Conservation (phyloP, 148 eudicot species). For the Fallopia convolvulus region DNA sequence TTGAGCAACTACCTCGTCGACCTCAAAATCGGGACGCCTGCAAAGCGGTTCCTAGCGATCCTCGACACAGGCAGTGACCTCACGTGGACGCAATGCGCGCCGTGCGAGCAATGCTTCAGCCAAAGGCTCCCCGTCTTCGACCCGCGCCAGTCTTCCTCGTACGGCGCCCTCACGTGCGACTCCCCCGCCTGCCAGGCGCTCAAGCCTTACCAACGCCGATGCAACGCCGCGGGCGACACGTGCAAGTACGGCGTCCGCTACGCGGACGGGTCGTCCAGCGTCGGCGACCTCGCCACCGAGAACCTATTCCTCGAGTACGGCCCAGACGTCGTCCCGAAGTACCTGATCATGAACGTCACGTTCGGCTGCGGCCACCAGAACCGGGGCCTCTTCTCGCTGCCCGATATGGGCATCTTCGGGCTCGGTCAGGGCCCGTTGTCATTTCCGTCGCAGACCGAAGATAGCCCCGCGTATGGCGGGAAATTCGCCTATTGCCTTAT, state of each 20-base stretch:
- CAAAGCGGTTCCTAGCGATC: conserved; percentile 15
- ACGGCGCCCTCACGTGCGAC: conserved; percentile 8
- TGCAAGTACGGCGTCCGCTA: conserved; percentile 8
- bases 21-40: conserved; percentile 25
- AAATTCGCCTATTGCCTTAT: conserved; percentile 36
- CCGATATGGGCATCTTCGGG: conserved; percentile 22
- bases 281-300: conserved; percentile 29
- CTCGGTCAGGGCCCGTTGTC: conserved; percentile 31
- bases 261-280: conserved; percentile 14
- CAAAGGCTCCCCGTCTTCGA: conserved; percentile 21
- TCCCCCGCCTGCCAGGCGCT: too few species aligned
- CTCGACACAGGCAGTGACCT: conserved; percentile 41
- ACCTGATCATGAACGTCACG: background rate
- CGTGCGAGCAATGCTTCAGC: conserved; percentile 24
- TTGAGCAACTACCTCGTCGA: conserved; percentile 34
- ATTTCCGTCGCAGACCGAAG: conserved; percentile 19
- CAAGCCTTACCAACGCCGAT: too few species aligned
- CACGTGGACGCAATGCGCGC: conserved; percentile 37
- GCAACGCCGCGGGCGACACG: background rate
- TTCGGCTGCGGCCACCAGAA: conserved; percentile 25
- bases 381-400: conserved; percentile 1
- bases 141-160: conserved; percentile 19
- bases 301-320: conserved; percentile 18
- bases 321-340: too few species aligned
- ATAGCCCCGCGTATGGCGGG: too few species aligned